These are phyloP conservation scores for Morella rubra DNA, from an alignment of 306 rosid species.

Conservation along the genomic window DNA sequence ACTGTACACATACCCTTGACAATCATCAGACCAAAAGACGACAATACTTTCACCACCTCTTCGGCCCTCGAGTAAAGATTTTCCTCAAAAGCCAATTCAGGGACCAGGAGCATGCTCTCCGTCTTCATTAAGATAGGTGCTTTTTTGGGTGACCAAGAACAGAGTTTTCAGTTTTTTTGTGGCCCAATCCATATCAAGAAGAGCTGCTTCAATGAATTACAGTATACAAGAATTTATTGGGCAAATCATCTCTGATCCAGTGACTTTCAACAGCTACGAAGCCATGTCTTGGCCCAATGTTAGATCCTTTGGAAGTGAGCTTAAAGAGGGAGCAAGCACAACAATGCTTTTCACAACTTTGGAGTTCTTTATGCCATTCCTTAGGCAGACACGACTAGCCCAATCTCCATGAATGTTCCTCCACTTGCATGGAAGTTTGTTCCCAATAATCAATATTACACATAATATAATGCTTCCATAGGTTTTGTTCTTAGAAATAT, in stretches of 20 bases:
- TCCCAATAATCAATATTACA: constrained; percentile 35
- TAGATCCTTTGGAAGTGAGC: constrained; percentile 40
- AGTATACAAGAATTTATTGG: constrained; percentile 30
- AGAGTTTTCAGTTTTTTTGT: constrained; percentile 33
- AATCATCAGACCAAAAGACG: constrained; percentile 38
- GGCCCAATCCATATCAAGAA: constrained; percentile 44
- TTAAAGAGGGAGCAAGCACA: constrained; percentile 33
- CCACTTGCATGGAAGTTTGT: constrained; percentile 29
- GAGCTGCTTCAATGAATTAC: constrained; percentile 30
- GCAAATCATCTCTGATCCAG: constrained; percentile 30
- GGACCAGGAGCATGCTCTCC: constrained; percentile 20
- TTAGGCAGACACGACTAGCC: constrained; percentile 36
- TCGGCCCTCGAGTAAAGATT: constrained; percentile 36
- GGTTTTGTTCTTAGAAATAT: background rate
- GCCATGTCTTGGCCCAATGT: constrained; percentile 34
- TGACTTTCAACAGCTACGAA: constrained; percentile 31
- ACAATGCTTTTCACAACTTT: constrained; percentile 34
- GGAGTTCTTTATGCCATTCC: constrained; percentile 25
- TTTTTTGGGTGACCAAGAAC: constrained; percentile 11
- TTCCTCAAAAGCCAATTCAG: constrained; percentile 41
- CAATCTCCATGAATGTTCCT: constrained; percentile 39
- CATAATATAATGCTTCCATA: background rate
- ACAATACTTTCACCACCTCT: constrained; percentile 36
- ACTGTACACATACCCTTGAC: constrained; percentile 30
- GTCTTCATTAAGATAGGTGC: constrained; percentile 19